A percentile compares a stretch with the other conserved stretches of the same genome.
Conservation (phyloP, 139 green algal species). For the Zygnema cylindricum region DNA sequence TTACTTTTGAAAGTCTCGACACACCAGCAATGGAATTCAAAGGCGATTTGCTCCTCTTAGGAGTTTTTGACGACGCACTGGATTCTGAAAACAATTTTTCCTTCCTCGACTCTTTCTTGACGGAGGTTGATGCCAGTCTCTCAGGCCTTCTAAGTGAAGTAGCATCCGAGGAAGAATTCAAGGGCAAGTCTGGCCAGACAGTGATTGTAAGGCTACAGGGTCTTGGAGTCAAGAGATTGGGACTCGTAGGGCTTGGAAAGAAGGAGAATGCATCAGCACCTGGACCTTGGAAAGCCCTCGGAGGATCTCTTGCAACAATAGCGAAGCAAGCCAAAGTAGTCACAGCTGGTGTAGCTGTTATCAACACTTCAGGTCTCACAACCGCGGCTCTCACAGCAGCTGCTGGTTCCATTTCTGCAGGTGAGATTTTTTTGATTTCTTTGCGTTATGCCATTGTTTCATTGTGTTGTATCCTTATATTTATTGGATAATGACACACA, state of each 20-base stretch:
- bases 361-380: neutral
- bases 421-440: neutral
- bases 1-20: neutral
- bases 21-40: neutral
- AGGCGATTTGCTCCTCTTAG: neutral
- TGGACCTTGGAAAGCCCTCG: conserved; percentile 24
- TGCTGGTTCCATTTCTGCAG: neutral
- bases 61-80: neutral
- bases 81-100: neutral
- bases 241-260: conserved; percentile 40
- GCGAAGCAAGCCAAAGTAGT: conserved; percentile 30
- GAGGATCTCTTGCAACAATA: conserved; percentile 4
- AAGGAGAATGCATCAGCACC: conserved; percentile 15
- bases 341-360: neutral
- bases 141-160: conserved; percentile 3
- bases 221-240: conserved; percentile 36
- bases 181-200: conserved; percentile 51
- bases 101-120: neutral
- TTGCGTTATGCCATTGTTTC: neutral
- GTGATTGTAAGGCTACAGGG: conserved; percentile 25
- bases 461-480: too few relatives aligned
- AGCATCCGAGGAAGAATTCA: conserved; percentile 52
- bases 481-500: neutral
- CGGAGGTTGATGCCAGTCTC: neutral
- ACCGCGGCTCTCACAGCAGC: neutral